Evolutionary conservation across 2,329 filamentous ascomycete genomes (phyloP).

Genomic region (Monosporascus sp.): DNA sequence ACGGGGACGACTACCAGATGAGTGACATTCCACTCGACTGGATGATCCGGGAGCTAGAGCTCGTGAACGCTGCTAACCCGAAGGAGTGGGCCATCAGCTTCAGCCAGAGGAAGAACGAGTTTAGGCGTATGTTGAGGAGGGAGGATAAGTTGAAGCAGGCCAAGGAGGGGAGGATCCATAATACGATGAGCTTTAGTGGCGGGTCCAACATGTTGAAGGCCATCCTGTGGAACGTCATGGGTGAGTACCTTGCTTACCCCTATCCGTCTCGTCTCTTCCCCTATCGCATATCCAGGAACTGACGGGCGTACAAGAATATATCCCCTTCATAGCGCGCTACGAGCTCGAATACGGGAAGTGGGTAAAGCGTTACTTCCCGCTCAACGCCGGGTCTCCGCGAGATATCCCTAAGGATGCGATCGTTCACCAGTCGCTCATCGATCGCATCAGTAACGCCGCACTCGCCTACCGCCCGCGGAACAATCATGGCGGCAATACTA

Average conservation of each 20-base stretch:
- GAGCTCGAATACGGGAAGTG: constrained; percentile 30
- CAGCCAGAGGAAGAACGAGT: constrained; percentile 26
- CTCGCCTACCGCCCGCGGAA: constrained; percentile 26
- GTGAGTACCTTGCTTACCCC: constrained; percentile 24
- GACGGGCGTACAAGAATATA: constrained; percentile 23
- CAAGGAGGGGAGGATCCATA: constrained; percentile 31
- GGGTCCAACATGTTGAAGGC: constrained; percentile 35
- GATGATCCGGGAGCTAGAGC: constrained; percentile 47
- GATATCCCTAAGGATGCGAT: constrained; percentile 36
- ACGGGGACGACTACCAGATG: constrained; percentile 37
- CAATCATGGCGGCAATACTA: constrained; percentile 24
- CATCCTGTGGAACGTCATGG: constrained; percentile 38
- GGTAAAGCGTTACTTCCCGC: constrained; percentile 32
- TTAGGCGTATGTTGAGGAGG: constrained; percentile 25
- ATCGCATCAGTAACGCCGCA: constrained; percentile 25
- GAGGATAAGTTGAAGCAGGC: constrained; percentile 25
- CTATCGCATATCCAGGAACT: background rate
- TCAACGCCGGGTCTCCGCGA: constrained; percentile 31
- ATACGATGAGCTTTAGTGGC: constrained; percentile 32
- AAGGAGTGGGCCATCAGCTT: constrained; percentile 29
- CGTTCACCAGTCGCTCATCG: constrained; percentile 33
- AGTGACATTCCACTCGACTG: constrained; percentile 47
- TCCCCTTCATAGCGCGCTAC: constrained; percentile 37
- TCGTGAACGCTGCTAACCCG: constrained; percentile 28
- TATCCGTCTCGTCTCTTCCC: background rate